phyloP scores from a whole-genome alignment of 108 stramenopile species.

The Bacterosira constricta region DNA sequence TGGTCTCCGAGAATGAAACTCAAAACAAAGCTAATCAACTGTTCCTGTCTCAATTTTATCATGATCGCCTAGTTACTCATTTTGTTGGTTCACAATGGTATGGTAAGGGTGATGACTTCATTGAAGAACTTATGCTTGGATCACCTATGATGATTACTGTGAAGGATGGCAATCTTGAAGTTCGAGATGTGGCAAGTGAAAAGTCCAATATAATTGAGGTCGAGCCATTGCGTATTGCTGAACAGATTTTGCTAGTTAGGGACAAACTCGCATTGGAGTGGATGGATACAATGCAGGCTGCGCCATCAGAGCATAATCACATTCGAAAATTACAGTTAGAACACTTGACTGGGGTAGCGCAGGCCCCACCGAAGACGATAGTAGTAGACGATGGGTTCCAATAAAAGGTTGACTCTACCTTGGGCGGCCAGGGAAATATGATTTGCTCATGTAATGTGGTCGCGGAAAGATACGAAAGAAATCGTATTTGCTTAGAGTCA shows the following conservation, averaged over 20 bases:
- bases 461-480: too few relatives aligned
- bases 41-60: constrained; percentile 59
- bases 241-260: constrained; percentile 57
- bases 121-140: constrained; percentile 61
- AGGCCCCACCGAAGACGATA: constrained; percentile 5
- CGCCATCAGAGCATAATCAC: constrained; percentile 59
- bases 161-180: constrained; percentile 19
- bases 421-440: too few relatives aligned
- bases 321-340: constrained; percentile 62
- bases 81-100: constrained; percentile 70
- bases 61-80: constrained; percentile 42
- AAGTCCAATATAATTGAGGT: constrained; percentile 27
- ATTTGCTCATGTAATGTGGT: too few relatives aligned
- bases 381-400: constrained; percentile 33
- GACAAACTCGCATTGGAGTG: constrained; percentile 70
- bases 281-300: constrained; percentile 44
- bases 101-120: constrained; percentile 77
- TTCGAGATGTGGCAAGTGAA: neutral
- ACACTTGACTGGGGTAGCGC: constrained; percentile 43
- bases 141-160: constrained; percentile 43
- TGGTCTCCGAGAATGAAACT: constrained; percentile 16
- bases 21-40: constrained; percentile 34
- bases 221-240: constrained; percentile 69
- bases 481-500: too few relatives aligned
- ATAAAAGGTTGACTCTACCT: constrained; percentile 10